Conservation (phyloP, 2,329 filamentous ascomycete species). For the Cladorrhinum sp. region DNA sequence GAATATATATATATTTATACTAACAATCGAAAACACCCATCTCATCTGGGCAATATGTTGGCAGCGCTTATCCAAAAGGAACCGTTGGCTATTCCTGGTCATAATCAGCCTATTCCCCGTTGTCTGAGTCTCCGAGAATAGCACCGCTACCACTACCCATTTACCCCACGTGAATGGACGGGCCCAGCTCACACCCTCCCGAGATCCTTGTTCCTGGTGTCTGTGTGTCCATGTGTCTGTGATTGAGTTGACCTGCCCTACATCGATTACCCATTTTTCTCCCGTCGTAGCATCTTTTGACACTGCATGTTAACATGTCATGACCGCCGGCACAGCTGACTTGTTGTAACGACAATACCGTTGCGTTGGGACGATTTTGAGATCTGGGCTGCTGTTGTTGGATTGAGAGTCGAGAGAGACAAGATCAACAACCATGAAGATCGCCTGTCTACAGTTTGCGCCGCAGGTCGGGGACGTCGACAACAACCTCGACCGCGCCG, state of each 20-base stretch:
- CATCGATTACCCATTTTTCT: neutral
- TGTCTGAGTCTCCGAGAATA: neutral
- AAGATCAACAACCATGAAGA: slow-evolving; percentile 22
- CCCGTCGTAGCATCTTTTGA: neutral
- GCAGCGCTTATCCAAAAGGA: neutral
- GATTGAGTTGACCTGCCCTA: neutral
- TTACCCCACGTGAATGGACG: neutral
- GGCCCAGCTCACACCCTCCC: neutral
- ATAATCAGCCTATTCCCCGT: neutral
- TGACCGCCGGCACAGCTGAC: neutral
- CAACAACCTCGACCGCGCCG: slow-evolving; percentile 67
- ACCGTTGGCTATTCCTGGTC: neutral
- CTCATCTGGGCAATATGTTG: neutral
- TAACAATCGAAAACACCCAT: neutral
- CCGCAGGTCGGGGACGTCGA: slow-evolving; percentile 67
- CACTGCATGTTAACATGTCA: neutral
- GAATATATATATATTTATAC: neutral
- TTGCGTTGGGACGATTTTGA: neutral
- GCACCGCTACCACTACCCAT: neutral
- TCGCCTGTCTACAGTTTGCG: slow-evolving; percentile 67
- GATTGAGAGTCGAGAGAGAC: neutral
- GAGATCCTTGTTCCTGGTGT: neutral
- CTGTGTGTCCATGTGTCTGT: neutral
- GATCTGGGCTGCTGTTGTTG: neutral
- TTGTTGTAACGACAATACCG: neutral